Evolutionary conservation across 805 yeast genomes (phyloP).

Genomic region (Pichia nanzhaoensis): DNA sequence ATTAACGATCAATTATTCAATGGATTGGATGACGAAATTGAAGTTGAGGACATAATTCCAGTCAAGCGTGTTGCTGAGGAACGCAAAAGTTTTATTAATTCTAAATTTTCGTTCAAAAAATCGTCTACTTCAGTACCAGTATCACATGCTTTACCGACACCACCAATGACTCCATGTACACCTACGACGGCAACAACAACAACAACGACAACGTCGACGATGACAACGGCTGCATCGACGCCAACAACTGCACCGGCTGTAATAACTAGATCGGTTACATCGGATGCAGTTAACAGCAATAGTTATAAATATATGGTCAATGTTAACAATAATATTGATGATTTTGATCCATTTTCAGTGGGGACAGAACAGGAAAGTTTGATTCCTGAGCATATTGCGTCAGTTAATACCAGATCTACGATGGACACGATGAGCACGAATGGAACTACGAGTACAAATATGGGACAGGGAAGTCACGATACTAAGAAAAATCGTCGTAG

Average conservation of each 20-base stretch:
- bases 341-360: neutral
- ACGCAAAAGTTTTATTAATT: neutral
- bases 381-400: neutral
- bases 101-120: too few relatives aligned
- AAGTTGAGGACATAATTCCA: neutral
- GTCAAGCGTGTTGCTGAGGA: neutral
- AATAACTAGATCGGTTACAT: neutral
- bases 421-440: neutral
- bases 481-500: neutral
- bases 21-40: conserved; percentile 24
- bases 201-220: neutral
- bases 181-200: neutral
- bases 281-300: neutral
- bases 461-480: neutral
- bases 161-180: neutral
- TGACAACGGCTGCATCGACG: neutral
- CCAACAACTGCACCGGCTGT: neutral
- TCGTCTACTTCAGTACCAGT: too few relatives aligned
- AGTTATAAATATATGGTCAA: neutral
- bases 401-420: neutral
- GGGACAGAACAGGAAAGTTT: neutral
- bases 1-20: conserved; percentile 23
- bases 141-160: neutral
- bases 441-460: neutral
- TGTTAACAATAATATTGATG: neutral